phyloP scores from a whole-genome alignment of 2,329 filamentous ascomycete species.

The Talaromyces sp. region DNA sequence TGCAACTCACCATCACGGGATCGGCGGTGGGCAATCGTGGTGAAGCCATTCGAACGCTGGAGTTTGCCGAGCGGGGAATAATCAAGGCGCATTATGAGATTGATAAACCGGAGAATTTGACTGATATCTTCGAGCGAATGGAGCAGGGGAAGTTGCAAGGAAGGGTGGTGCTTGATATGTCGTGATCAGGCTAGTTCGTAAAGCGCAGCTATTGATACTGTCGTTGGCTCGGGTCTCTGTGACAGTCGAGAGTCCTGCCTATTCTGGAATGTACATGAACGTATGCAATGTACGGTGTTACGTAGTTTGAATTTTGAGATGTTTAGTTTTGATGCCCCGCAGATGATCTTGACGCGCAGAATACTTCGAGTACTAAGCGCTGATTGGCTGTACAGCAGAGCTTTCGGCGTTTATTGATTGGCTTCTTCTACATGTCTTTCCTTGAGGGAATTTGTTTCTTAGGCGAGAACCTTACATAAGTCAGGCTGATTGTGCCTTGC shows the following conservation, averaged over 20 bases:
- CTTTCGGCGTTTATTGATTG: not conserved
- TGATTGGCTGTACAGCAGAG: not conserved
- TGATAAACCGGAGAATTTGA: conserved; percentile 51
- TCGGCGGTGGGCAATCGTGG: conserved; percentile 52
- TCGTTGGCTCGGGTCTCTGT: conserved; percentile 1
- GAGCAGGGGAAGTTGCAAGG: conserved; percentile 45
- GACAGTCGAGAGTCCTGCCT: not conserved
- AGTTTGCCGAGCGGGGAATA: conserved; percentile 50
- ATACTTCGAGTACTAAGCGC: not conserved
- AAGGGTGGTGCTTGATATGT: conserved; percentile 50
- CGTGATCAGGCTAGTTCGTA: conserved; percentile 20
- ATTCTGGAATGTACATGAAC: not conserved
- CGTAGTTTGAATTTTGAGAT: not conserved
- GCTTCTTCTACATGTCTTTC: not conserved
- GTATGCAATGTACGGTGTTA: not conserved
- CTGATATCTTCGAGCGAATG: conserved; percentile 49
- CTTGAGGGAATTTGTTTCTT: not conserved
- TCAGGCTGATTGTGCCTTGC: conserved; percentile 6
- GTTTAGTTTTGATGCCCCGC: not conserved
- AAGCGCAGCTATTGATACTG: not conserved
- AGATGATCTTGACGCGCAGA: not conserved
- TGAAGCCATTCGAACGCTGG: conserved; percentile 51
- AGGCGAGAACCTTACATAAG: not conserved
- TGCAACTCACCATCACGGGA: conserved; percentile 50
- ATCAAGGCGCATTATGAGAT: conserved; percentile 47